Conservation (phyloP, 768 basidiomycete species). For the Lactarius sp. region DNA sequence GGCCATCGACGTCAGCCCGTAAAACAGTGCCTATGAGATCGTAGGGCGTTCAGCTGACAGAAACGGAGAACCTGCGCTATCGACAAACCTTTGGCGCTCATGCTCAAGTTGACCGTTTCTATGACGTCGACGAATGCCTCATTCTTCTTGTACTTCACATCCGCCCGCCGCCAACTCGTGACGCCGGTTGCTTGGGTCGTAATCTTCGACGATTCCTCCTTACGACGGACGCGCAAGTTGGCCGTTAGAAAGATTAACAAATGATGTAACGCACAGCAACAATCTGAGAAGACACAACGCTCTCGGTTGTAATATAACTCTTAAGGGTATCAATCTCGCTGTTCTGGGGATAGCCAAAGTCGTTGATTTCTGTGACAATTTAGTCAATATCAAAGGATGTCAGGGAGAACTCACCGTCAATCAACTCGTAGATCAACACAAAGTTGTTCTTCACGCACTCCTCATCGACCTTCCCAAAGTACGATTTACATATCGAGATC, state of each 20-base stretch:
- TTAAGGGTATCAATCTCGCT: slow-evolving; percentile 98
- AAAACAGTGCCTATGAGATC: slow-evolving; percentile 64
- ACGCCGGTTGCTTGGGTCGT: slow-evolving; percentile 96
- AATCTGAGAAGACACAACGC: slow-evolving; percentile 80
- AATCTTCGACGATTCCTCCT: slow-evolving; percentile 98
- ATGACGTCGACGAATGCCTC: slow-evolving; percentile 99
- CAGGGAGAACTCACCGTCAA: slow-evolving; percentile 66
- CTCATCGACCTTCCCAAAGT: slow-evolving; percentile 98
- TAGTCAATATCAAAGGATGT: slow-evolving; percentile 1
- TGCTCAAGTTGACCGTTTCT: slow-evolving; percentile 91
- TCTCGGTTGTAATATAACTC: slow-evolving; percentile 97
- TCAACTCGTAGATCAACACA: slow-evolving; percentile 94
- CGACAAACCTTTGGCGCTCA: slow-evolving; percentile 88
- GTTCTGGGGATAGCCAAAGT: slow-evolving; percentile 99
- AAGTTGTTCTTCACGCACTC: slow-evolving; percentile 99
- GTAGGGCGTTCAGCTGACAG: slow-evolving; percentile 1
- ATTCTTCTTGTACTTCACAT: slow-evolving; percentile 99
- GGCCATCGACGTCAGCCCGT: slow-evolving; percentile 96
- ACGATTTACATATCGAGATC: slow-evolving; percentile 88
- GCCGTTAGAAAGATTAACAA: background rate
- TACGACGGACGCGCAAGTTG: slow-evolving; percentile 4
- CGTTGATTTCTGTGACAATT: slow-evolving; percentile 75
- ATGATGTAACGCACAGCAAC: slow-evolving; percentile 56
- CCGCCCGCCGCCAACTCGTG: slow-evolving; percentile 90
- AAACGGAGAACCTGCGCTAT: background rate